A percentile compares a stretch with the other conserved stretches of the same genome.
Evolutionary conservation across 768 basidiomycete species (phyloP).

Genomic region (Cystobasidium ongulense): DNA sequence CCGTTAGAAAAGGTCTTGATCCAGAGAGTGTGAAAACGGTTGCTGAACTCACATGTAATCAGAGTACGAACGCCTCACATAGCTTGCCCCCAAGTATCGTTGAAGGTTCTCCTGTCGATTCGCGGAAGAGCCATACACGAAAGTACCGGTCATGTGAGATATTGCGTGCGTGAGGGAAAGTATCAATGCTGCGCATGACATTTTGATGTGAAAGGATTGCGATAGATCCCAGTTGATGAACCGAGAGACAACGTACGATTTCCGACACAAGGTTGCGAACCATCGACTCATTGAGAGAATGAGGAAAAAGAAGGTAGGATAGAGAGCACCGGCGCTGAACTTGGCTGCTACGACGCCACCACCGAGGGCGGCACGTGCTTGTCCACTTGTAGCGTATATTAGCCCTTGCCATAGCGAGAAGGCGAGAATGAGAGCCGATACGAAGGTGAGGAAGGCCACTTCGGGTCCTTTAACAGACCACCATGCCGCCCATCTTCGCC

Average conservation of each 20-base stretch:
- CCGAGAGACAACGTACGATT: constrained; percentile 17
- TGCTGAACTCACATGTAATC: not conserved
- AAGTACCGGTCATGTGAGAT: constrained; percentile 18
- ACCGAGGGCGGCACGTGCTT: not conserved
- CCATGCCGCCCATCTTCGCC: constrained; percentile 6
- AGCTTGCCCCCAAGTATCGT: not conserved
- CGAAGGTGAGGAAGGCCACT: constrained; percentile 19
- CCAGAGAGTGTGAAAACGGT: not conserved
- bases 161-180: constrained; percentile 14
- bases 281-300: constrained; percentile 25
- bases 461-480: constrained; percentile 26
- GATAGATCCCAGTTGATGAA: constrained; percentile 29
- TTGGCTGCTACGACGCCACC: constrained; percentile 16
- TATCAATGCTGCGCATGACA: constrained; percentile 3
- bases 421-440: not conserved
- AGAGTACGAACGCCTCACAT: not conserved
- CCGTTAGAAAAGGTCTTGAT: not conserved
- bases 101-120: not conserved
- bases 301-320: constrained; percentile 23
- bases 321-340: constrained; percentile 17
- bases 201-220: constrained; percentile 25
- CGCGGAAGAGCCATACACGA: constrained; percentile 4
- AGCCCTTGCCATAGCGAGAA: constrained; percentile 18
- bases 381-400: constrained; percentile 5
- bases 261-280: constrained; percentile 19